These are phyloP conservation scores for Lactarius sanguifluus DNA, from an alignment of 768 basidiomycete species.

Conservation along the genomic window DNA sequence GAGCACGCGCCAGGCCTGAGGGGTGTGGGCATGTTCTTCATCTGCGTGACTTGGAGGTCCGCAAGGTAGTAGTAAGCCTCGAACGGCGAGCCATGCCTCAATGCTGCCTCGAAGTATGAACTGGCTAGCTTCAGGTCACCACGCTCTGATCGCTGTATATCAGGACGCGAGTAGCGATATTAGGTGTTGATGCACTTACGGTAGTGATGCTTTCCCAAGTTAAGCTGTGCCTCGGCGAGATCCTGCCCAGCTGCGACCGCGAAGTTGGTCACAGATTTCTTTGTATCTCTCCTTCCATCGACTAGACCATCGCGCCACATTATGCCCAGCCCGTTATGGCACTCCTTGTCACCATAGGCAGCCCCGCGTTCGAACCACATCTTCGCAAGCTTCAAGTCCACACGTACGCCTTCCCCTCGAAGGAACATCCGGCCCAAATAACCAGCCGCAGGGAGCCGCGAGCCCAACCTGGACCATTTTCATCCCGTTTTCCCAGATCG, in stretches of 20 bases:
- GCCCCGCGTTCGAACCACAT: conserved; percentile 94
- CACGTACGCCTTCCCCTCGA: conserved; percentile 86
- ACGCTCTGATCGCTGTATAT: conserved; percentile 46
- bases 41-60: conserved; percentile 67
- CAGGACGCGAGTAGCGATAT: conserved; percentile 14
- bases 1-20: conserved; percentile 76
- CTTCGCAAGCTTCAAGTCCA: conserved; percentile 72
- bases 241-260: conserved; percentile 80
- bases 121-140: conserved; percentile 68
- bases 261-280: conserved; percentile 68
- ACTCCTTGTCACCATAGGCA: conserved; percentile 80
- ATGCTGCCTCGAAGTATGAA: conserved; percentile 78
- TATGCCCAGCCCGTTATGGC: conserved; percentile 86
- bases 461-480: conserved; percentile 43
- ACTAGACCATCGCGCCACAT: conserved; percentile 88
- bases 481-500: conserved; percentile 43
- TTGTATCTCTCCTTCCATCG: conserved; percentile 59
- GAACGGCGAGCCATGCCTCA: conserved; percentile 86
- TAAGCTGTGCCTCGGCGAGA: conserved; percentile 88
- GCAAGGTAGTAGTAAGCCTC: conserved; percentile 95
- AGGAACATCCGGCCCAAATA: conserved; percentile 94
- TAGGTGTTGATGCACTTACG: conserved; percentile 39
- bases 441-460: conserved; percentile 78
- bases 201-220: conserved; percentile 80
- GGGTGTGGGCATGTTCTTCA: conserved; percentile 47